Evolutionary conservation across 202 grass and related monocot genomes (phyloP).

Genomic region (Eragrostis tef): DNA sequence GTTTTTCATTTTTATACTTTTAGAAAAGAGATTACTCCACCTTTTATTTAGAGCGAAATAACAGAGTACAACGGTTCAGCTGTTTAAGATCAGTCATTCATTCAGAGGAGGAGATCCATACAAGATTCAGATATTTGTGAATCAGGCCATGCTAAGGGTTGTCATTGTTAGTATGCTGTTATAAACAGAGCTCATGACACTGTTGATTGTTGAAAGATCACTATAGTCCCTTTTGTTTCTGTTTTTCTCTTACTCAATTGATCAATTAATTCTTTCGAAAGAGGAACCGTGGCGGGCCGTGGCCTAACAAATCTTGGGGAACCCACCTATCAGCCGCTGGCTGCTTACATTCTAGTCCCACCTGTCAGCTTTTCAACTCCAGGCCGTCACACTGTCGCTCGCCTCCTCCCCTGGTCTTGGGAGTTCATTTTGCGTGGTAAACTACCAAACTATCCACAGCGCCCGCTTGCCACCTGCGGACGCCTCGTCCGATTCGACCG

Average conservation of each 20-base stretch:
- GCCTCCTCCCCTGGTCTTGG: neutral
- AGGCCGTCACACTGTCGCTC: too few species aligned
- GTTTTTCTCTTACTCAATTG: neutral
- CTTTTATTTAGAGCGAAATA: too few species aligned
- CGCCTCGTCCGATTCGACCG: neutral
- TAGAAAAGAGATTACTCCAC: too few species aligned
- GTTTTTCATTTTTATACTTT: neutral
- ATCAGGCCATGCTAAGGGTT: neutral
- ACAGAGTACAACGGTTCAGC: too few species aligned
- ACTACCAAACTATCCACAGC: too few species aligned
- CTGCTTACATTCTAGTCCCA: neutral
- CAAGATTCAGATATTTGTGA: too few species aligned
- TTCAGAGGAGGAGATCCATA: neutral
- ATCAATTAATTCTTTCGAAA: neutral
- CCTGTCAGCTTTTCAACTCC: neutral
- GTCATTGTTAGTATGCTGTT: neutral
- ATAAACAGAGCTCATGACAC: neutral
- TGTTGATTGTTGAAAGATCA: slow-evolving; percentile 29
- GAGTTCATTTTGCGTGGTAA: neutral
- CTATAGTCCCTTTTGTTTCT: neutral
- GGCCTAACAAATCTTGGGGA: neutral
- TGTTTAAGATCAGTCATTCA: neutral
- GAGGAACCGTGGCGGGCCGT: too few species aligned
- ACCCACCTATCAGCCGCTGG: neutral
- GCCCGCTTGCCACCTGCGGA: too few species aligned